phyloP scores from a whole-genome alignment of 2,329 filamentous ascomycete genomes.

The Sclerotinia trifoliorum region DNA sequence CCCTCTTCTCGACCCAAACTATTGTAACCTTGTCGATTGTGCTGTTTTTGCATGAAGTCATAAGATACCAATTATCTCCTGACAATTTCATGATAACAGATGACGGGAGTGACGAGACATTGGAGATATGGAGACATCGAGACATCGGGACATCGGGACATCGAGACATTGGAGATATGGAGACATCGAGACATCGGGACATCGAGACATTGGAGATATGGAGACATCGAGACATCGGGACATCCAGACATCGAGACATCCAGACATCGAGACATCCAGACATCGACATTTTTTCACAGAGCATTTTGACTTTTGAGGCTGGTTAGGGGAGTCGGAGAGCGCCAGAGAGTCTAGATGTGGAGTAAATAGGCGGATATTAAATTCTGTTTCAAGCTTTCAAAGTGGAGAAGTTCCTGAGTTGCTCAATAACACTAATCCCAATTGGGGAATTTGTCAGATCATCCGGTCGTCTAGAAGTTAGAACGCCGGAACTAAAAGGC shows the following conservation, averaged over 20 bases:
- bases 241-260: too few relatives aligned
- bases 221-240: neutral
- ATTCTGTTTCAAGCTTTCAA: constrained; percentile 1
- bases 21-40: neutral
- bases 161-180: neutral
- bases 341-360: neutral
- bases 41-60: neutral
- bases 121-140: neutral
- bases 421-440: neutral
- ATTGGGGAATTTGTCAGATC: neutral
- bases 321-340: neutral
- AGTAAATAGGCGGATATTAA: constrained; percentile 7
- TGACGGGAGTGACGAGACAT: neutral
- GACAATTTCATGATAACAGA: neutral
- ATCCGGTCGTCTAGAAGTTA: neutral
- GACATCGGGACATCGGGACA: neutral
- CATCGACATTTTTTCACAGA: too few relatives aligned
- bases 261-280: too few relatives aligned
- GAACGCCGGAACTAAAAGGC: neutral
- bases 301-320: neutral
- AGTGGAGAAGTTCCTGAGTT: neutral
- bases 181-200: neutral
- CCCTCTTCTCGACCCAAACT: too few relatives aligned
- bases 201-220: neutral
- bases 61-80: neutral